phyloP scores from a whole-genome alignment of 176 grass and related monocot genomes.

The Melocanna baccifera region DNA sequence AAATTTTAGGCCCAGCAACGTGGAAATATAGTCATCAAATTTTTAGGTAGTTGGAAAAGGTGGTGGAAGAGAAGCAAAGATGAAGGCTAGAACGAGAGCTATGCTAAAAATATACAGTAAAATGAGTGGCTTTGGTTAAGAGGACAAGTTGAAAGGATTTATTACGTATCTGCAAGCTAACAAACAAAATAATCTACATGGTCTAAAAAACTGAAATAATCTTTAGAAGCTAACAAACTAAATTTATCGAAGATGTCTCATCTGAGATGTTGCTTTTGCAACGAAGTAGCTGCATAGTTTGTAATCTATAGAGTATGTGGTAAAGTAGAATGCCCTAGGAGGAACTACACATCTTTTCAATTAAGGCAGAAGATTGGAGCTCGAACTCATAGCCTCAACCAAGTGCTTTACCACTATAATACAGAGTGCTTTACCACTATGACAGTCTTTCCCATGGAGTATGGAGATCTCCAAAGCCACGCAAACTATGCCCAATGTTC shows the following conservation, averaged over 20 bases:
- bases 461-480: neutral
- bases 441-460: neutral
- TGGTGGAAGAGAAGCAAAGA: conserved; percentile 25
- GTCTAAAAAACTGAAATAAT: neutral
- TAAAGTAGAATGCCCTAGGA: no score
- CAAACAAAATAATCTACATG: neutral
- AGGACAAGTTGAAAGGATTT: neutral
- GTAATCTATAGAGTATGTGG: no score
- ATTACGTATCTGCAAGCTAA: neutral
- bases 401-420: neutral
- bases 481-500: neutral
- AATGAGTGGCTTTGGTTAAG: conserved; percentile 39
- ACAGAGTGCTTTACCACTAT: neutral
- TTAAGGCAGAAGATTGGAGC: no score
- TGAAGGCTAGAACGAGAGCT: conserved; percentile 12
- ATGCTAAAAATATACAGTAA: conserved; percentile 30
- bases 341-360: no score
- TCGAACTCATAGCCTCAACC: no score
- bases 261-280: neutral
- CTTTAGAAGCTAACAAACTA: neutral
- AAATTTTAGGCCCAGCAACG: neutral
- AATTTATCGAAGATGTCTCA: neutral
- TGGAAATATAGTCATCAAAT: conserved; percentile 34
- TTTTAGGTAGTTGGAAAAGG: conserved; percentile 7
- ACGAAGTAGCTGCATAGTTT: neutral